phyloP scores from a whole-genome alignment of 768 basidiomycete genomes.

The Tulasnella sp. region DNA sequence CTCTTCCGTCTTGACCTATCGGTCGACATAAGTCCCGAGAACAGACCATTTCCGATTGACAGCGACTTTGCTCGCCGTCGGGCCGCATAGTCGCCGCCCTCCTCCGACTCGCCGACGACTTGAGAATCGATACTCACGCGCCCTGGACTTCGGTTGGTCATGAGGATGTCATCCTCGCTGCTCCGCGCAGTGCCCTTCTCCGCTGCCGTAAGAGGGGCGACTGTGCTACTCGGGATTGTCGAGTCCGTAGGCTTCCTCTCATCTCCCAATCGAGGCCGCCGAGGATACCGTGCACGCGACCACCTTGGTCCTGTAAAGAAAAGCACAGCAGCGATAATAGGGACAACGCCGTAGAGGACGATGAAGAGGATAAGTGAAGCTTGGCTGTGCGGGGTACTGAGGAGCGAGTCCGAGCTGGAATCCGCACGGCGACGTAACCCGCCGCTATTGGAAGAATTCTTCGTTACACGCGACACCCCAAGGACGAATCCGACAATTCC shows the following conservation, averaged over 20 bases:
- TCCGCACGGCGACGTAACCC: conserved; percentile 26
- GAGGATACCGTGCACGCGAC: neutral
- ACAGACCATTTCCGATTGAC: neutral
- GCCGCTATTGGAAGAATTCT: conserved; percentile 19
- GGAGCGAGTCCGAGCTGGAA: conserved; percentile 24
- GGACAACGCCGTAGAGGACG: conserved; percentile 36
- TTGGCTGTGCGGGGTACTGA: conserved; percentile 51
- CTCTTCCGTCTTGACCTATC: neutral
- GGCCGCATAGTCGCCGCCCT: neutral
- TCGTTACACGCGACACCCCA: conserved; percentile 46
- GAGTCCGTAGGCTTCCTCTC: conserved; percentile 2
- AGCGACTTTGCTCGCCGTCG: neutral
- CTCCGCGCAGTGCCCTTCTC: conserved; percentile 3
- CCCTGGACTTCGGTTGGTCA: neutral
- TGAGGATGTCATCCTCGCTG: neutral
- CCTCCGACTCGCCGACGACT: neutral
- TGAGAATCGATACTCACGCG: neutral
- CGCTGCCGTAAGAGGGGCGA: neutral
- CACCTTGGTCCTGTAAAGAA: neutral
- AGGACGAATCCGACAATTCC: conserved; percentile 52
- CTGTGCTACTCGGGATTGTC: neutral
- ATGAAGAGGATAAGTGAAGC: conserved; percentile 54
- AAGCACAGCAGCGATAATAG: conserved; percentile 12
- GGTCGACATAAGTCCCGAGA: neutral
- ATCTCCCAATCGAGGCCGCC: neutral